Base-by-base conservation (phyloP, 179 eudicot species). In the Pouteria campechiana region DNA sequence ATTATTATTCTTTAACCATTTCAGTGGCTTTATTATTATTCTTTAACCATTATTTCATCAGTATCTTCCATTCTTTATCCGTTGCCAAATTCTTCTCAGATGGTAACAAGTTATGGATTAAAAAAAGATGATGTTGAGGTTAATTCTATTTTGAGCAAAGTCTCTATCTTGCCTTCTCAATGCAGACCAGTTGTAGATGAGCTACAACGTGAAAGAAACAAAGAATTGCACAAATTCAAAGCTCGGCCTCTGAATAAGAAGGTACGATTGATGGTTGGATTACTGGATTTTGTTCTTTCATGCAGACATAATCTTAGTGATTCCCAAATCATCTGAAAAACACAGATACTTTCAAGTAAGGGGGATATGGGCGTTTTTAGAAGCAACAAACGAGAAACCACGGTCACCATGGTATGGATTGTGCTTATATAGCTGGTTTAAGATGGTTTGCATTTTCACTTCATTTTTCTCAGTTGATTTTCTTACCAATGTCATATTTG, bases 351-450 rank as follows among this genome's bases (percentile, higher is more conserved):
- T 57, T 35, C 83, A 42, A 84, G 95, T 64, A 85, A 75, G 70
- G 97, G 89, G 14, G 93, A 76, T 46, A 47, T 69, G 32, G 95
- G 97, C 41, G 75, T 79, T 38, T 78, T 73, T 25, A 57, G 77
- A 54, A 89, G 79, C 58, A 76, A 6, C 41, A 84, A 85, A 65
- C 66, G 78, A 49, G 89, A 86, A 36, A 55, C 65, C 35, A 89
- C 95, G 14, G 76, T 74, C 23, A 83, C 90, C 28, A 74, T 67
- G 95, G 97, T 81, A 58, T n/a, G n/a, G n/a, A n/a, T n/a, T n/a
- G 28, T 47, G 19, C 12, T 27, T 37, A 41, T 34, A 17, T 46
- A 25, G 33, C 24, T 24, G 17, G 23, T 21, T 40, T 58, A 25
- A 21, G 20, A 31, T 50, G 16, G 7, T 53, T 44, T 14, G 50